Percentiles rank a stretch among this genome's conserved stretches.
phyloP scores from a whole-genome alignment of 2,329 filamentous ascomycete species.

The Fusarium duplospermum region DNA sequence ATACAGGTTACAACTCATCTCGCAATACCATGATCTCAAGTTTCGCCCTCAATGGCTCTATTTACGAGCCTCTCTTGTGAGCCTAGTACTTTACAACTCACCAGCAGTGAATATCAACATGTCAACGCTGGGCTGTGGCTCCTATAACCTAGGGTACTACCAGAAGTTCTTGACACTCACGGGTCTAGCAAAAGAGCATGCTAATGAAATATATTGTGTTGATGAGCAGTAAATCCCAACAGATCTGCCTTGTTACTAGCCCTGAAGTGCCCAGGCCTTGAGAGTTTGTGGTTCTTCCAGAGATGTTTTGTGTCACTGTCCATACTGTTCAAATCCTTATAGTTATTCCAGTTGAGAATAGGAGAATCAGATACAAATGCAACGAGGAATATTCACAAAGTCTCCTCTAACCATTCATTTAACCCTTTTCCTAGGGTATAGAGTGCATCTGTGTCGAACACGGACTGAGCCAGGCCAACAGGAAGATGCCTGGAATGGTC shows the following conservation, averaged over 20 bases:
- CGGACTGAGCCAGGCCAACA: background rate
- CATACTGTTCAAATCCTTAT: background rate
- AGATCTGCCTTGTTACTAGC: too few relatives aligned
- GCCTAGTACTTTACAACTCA: background rate
- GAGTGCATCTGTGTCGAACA: background rate
- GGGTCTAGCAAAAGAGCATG: accelerated
- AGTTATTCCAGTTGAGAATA: background rate
- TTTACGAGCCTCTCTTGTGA: background rate
- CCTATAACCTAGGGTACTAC: too few relatives aligned
- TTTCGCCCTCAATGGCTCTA: background rate
- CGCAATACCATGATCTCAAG: background rate
- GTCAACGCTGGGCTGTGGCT: background rate
- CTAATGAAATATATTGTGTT: background rate
- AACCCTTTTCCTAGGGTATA: background rate
- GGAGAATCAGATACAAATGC: background rate
- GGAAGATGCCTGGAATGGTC: background rate
- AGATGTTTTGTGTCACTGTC: background rate
- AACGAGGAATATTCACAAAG: background rate
- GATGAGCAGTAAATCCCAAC: too few relatives aligned
- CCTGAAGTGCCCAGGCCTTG: too few relatives aligned
- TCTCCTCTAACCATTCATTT: background rate
- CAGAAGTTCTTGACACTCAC: background rate
- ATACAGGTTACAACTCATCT: background rate
- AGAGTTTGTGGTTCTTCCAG: too few relatives aligned
- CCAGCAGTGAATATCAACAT: background rate